A percentile compares a stretch with the other conserved stretches of the same genome.
phyloP scores from a whole-genome alignment of 2,329 filamentous ascomycete genomes.

The Pseudogymnoascus sp. region DNA sequence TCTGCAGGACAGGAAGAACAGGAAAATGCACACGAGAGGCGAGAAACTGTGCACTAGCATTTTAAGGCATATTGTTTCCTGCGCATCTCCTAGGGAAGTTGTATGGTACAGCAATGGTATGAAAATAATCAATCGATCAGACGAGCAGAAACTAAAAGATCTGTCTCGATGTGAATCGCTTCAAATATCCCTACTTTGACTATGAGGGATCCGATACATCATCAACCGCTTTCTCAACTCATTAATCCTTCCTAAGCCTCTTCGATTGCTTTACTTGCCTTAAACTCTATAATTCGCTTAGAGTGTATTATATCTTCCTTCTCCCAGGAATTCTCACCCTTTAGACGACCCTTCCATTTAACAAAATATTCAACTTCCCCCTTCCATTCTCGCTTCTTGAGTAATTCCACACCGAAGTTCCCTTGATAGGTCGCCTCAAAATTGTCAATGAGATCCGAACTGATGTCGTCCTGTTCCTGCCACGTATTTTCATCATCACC shows the following conservation, averaged over 20 bases:
- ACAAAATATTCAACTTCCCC: too few species aligned
- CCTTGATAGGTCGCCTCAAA: slow-evolving; percentile 14
- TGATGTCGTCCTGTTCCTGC: slow-evolving; percentile 15
- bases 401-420: too few species aligned
- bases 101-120: too few species aligned
- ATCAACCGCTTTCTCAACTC: neutral
- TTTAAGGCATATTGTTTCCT: neutral
- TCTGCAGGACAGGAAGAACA: neutral
- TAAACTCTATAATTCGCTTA: too few species aligned
- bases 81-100: too few species aligned
- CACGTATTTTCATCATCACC: slow-evolving; percentile 16
- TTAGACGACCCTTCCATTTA: too few species aligned
- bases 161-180: neutral
- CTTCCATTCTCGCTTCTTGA: too few species aligned
- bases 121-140: neutral
- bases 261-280: neutral
- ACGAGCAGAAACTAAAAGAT: slow-evolving; percentile 1
- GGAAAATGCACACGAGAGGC: neutral
- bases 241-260: neutral
- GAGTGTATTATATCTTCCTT: too few species aligned
- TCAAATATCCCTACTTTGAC: neutral
- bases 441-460: slow-evolving; percentile 11
- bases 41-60: neutral
- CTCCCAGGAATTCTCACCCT: too few species aligned
- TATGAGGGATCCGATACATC: neutral